Base-by-base conservation (phyloP, 495 filamentous ascomycete genomes). In the Hyaloscypha finlandica region DNA sequence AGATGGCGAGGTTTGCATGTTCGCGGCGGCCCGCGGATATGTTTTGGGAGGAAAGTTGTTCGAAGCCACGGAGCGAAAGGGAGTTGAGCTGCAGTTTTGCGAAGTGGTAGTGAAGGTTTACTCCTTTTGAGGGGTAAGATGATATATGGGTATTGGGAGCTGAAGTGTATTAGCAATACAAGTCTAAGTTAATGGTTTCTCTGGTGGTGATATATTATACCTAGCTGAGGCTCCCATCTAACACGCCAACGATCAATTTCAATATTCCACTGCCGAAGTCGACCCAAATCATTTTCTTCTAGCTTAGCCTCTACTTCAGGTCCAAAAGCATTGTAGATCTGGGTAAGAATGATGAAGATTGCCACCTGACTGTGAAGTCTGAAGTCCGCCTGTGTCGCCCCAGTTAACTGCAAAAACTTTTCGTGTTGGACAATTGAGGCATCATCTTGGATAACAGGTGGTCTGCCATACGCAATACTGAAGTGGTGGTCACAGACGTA, bases 31-130 rank as follows among this genome's bases (percentile, higher is more conserved):
- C 79, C 63, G 83, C 76, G 8, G 84, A 83, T 59, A 86, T 80
- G 14, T 42, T 42, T 42, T 12, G 30, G n/a, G 81, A 75, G 48
- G 84, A 81, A 1, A 48, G 42, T 12, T 48, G 42, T 6, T 78
- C 75, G 16, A 86, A 71, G 4, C 79, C 85, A 8, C 85, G 82
- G 6, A 88, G 79, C 6, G 84, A 81, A 11, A 87, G 77, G 8
- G 85, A 86, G 66, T 87, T 87, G 53, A 87, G 78, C 61, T 87
- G 85, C 57, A 88, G 82, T 71, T 83, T 86, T 16, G 82, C 85
- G 69, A 87, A 88, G 69, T 86, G 81, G 70, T 86, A 86, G 68
- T 88, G 84, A n/a, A 88, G 74, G 9, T 82, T 77, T 16, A 87
- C 83, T 6, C 85, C 85, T 71, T 88, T 87, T 4, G 81, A 82